These are phyloP conservation scores for Lentinula edodes DNA, from an alignment of 768 basidiomycete genomes.

Conservation along the genomic window DNA sequence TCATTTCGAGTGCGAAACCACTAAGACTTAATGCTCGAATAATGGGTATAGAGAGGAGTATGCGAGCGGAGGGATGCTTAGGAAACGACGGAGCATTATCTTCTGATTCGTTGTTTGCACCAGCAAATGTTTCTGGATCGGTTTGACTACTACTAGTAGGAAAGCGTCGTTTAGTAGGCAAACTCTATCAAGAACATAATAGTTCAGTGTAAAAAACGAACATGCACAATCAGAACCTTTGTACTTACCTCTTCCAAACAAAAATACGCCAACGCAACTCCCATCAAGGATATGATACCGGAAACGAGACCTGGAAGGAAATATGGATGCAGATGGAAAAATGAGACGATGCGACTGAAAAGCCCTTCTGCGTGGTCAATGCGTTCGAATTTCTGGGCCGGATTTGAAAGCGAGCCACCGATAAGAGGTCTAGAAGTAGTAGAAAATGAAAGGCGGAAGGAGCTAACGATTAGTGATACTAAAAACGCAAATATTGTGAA, in stretches of 20 bases:
- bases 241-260: conserved; percentile 51
- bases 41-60: conserved; percentile 44
- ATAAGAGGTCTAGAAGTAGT: conserved; percentile 43
- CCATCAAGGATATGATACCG: conserved; percentile 33
- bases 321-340: conserved; percentile 51
- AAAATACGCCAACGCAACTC: conserved; percentile 36
- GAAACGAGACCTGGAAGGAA: conserved; percentile 56
- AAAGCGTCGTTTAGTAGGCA: conserved; percentile 32
- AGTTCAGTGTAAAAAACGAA: too few species aligned
- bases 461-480: background rate
- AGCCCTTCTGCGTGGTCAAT: conserved; percentile 23
- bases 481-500: too few species aligned
- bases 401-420: conserved; percentile 57
- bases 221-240: too few species aligned
- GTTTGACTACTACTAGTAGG: conserved; percentile 8
- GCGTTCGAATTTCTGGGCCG: conserved; percentile 39
- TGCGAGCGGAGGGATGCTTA: background rate
- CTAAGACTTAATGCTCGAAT: conserved; percentile 49
- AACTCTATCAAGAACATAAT: conserved; percentile 27
- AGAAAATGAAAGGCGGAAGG: conserved; percentile 42
- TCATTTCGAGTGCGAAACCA: conserved; percentile 48
- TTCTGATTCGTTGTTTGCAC: background rate
- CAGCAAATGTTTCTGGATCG: background rate
- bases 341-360: conserved; percentile 12
- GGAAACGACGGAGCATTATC: background rate